Evolutionary conservation across 192 early-diverging fungal genomes (phyloP), one percentile per base, ranked within the genome.

Genomic region (Entophlyctis luteolus): DNA sequence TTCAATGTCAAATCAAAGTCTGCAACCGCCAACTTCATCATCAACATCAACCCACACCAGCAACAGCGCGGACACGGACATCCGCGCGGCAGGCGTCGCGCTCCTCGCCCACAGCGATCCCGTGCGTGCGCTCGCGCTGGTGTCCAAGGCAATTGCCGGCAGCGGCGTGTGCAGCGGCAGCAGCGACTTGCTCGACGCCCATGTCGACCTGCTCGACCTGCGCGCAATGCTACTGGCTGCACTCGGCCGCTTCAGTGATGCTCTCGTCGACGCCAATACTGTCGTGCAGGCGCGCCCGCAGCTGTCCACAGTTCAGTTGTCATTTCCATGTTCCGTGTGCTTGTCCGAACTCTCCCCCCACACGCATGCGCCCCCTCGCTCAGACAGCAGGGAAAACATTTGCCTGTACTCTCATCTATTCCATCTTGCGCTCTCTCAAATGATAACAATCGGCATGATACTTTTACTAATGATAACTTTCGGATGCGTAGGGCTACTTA

Each of bases 161-260:
- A 42, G 10, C 39, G 39, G 39, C n/a, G 8, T n/a, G n/a, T 12
- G 10, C 10, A 8, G 8, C 25, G 31, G 20, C 23, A 35, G 31
- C 1, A 16, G n/a, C 14, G 33, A 8, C 18, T 33, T 35, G 14
- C 12, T 25, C 10, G 25, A 48, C 23, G n/a, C 37, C 32, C 18
- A 6, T n/a, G 28, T 32, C 2, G 25, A 45, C 8, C 63, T 66
- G 31, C 35, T 66, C 20, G 63, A 66, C 50, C n/a, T 66, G 23
- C 63, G 63, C 18, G 63, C 63, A 3, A 10, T 38, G 14, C 20
- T 66, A 12, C 35, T 55, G 20, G 25, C 50, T 12, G 4, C 10
- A 22, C 33, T 59, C 16, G 63, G 63, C 29, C 48, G 48, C 28
- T n/a, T 35, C 8, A 36, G 37, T 48, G 49, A 52, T 16, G 63